These are phyloP conservation scores for Elongisporangium undulatum DNA, from an alignment of 352 stramenopile species.

Conservation along the genomic window DNA sequence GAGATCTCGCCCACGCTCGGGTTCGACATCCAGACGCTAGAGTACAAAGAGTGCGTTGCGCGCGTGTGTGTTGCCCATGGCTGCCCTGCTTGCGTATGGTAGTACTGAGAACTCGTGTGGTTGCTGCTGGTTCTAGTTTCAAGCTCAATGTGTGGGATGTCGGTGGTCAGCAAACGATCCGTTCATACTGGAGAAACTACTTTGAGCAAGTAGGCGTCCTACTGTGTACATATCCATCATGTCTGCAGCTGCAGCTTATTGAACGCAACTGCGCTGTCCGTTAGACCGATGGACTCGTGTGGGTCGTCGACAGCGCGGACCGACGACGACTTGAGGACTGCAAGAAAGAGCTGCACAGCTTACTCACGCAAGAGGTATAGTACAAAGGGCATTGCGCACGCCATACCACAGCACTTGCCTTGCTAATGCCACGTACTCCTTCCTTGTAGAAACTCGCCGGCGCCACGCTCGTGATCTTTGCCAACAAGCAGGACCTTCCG, in stretches of 20 bases:
- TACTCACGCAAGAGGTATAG: constrained; percentile 86
- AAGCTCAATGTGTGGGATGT: constrained; percentile 92
- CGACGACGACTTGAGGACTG: constrained; percentile 92
- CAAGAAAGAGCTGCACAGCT: constrained; percentile 82
- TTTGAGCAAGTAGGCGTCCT: constrained; percentile 75
- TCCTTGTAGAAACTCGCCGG: constrained; percentile 92
- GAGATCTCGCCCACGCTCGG: constrained; percentile 97
- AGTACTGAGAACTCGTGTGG: neutral
- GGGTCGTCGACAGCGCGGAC: constrained; percentile 98
- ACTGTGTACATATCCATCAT: neutral
- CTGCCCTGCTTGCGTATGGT: neutral
- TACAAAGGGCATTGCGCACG: neutral
- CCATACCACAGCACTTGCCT: neutral
- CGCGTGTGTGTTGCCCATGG: neutral
- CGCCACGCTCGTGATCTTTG: constrained; percentile 98
- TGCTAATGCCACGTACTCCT: constrained; percentile 1
- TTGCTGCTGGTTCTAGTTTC: constrained; percentile 15
- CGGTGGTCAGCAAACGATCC: constrained; percentile 95
- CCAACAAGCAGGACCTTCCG: constrained; percentile 98
- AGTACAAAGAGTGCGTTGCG: constrained; percentile 86
- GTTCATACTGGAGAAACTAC: constrained; percentile 97
- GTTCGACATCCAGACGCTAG: constrained; percentile 99
- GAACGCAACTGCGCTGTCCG: neutral
- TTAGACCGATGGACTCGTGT: constrained; percentile 98
- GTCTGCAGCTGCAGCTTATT: neutral